Evolutionary conservation across 2,329 filamentous ascomycete species (phyloP), one percentile per base, ranked within the genome.

Genomic region (Penicillium sumatraense): DNA sequence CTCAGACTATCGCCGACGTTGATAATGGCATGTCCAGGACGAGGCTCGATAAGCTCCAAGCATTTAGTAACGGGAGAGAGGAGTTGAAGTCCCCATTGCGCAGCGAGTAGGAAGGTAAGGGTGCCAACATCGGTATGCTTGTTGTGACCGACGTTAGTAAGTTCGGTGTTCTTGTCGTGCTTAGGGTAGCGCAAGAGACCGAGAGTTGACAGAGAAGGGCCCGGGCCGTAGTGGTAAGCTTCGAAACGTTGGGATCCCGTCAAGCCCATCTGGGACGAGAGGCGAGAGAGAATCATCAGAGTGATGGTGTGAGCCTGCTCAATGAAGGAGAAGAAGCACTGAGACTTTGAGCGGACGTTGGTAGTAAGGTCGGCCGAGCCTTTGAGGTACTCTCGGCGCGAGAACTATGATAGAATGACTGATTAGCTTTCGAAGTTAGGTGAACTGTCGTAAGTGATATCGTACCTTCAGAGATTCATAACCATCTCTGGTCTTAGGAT

Each of bases 51-150:
- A 35, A 38, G 55, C n/a, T 21, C 36, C 54, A 51, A 57, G 5
- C 9, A 7, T 5, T 7, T 14, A 10, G 9, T 14, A 10, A 10
- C 31, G 31, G 31, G 31, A 10, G 51, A 45, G 7, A 56, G 41
- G 10, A 70, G 53, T 49, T 76, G 72, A 1, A 74, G 60, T 10
- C 72, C 72, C 61, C 64, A 70, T 44, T 68, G 63, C 7, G 63
- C 26, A 16, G 60, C 56, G 49, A 71, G 66, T 10, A 71, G 61
- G 13, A 71, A 44, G 11, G 69, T 67, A n/a, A 71, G 46, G 9
- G 59, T 64, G 29, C 69, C 67, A 10, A 64, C 48, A 49, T 71
- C 69, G 0, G 68, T 71, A 54, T 71, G 69, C 46, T 54, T 67
- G 29, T 64, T 65, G 51, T 70, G 68, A 5, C 67, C 62, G 5